These are phyloP conservation scores for Fallopia convolvulus DNA, from an alignment of 148 eudicot species.

Conservation along the genomic window DNA sequence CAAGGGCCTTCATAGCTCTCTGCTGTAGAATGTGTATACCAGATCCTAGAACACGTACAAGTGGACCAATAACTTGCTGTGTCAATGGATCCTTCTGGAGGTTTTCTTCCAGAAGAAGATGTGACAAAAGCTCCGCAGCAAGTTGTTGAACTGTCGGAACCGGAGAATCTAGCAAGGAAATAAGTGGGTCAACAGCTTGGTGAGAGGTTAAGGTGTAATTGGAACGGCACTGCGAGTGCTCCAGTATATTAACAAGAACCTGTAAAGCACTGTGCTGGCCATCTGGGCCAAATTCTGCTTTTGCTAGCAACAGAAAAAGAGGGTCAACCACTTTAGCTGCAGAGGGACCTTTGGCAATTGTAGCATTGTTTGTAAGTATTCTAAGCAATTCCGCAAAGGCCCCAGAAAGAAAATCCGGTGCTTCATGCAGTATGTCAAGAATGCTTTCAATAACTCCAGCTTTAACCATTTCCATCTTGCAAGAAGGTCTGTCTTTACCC, in stretches of 20 bases:
- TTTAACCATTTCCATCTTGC: conserved; percentile 97
- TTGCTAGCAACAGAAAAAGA: conserved; percentile 62
- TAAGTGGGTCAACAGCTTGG: conserved; percentile 82
- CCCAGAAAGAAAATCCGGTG: conserved; percentile 88
- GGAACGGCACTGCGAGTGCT: conserved; percentile 82
- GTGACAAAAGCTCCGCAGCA: conserved; percentile 90
- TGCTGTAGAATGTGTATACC: conserved; percentile 81
- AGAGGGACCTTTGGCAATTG: conserved; percentile 85
- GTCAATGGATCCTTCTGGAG: conserved; percentile 74
- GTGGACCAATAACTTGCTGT: conserved; percentile 81
- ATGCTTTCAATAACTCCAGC: conserved; percentile 82
- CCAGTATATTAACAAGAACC: conserved; percentile 89
- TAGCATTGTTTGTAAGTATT: conserved; percentile 86
- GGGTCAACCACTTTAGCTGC: conserved; percentile 94
- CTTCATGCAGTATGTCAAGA: conserved; percentile 83
- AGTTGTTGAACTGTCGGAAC: conserved; percentile 81
- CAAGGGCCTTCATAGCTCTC: conserved; percentile 84
- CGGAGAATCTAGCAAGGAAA: conserved; percentile 76
- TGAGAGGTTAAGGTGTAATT: conserved; percentile 63
- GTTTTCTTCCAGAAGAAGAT: conserved; percentile 71
- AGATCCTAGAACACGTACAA: conserved; percentile 75
- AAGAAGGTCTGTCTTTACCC: conserved; percentile 94
- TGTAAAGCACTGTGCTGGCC: conserved; percentile 95
- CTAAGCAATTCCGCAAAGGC: conserved; percentile 89
- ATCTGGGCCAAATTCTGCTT: conserved; percentile 79